phyloP scores from a whole-genome alignment of 306 rosid genomes.

The Begonia masoniana region DNA sequence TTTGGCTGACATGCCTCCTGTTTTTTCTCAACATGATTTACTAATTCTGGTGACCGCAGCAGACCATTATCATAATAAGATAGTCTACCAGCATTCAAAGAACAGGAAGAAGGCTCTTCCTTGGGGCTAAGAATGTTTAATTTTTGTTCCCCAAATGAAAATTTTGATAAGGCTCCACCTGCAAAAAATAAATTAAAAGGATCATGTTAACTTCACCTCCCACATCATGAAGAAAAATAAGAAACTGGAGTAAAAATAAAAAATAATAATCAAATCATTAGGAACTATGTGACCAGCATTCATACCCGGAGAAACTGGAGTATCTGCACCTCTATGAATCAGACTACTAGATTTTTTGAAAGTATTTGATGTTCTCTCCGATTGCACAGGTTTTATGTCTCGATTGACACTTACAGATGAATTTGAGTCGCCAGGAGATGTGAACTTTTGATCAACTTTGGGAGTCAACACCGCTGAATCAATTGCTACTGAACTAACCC shows the following conservation, averaged over 20 bases:
- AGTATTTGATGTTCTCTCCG: conserved; percentile 40
- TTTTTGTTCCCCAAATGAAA: conserved; percentile 19
- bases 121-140: conserved; percentile 15
- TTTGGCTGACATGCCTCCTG: conserved; percentile 31
- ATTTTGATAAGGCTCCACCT: conserved; percentile 24
- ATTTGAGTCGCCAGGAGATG: conserved; percentile 40
- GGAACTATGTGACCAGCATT: conserved; percentile 5
- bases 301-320: conserved; percentile 50
- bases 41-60: conserved; percentile 22
- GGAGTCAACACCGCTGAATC: conserved; percentile 35
- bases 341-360: conserved; percentile 34
- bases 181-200: conserved; percentile 13
- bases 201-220: conserved; percentile 4
- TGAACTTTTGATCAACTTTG: conserved; percentile 47
- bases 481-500: conserved; percentile 29
- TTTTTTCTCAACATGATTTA: conserved; percentile 32
- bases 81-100: conserved; percentile 23
- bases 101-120: conserved; percentile 29
- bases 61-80: conserved; percentile 23
- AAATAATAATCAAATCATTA: conserved; percentile 7
- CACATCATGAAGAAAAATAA: conserved; percentile 8
- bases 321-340: conserved; percentile 34
- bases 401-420: conserved; percentile 28
- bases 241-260: conserved; percentile 4
- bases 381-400: conserved; percentile 37